Percentiles rank a stretch among this genome's conserved stretches.
Conservation (phyloP, 2,329 filamentous ascomycete genomes). For the Xylariaceae sp. region DNA sequence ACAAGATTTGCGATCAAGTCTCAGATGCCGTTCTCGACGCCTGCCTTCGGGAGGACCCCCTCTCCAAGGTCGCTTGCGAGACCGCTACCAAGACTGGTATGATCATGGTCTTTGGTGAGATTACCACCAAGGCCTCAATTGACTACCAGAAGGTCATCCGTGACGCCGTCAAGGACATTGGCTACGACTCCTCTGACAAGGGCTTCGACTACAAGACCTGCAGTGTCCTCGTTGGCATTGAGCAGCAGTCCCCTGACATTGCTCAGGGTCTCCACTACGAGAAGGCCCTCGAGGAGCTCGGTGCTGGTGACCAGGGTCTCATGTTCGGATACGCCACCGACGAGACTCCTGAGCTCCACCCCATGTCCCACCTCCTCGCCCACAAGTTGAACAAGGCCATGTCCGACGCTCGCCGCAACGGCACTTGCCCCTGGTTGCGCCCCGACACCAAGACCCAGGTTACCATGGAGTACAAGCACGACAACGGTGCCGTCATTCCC, state of each 20-base stretch:
- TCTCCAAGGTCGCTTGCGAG: constrained; percentile 99
- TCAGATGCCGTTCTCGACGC: constrained; percentile 98
- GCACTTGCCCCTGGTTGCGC: constrained; percentile 85
- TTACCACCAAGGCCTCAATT: constrained; percentile 89
- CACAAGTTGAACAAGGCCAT: constrained; percentile 98
- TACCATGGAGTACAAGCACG: constrained; percentile 97
- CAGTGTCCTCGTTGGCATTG: constrained; percentile 97
- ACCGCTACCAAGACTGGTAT: constrained; percentile 99
- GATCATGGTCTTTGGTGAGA: constrained; percentile 99
- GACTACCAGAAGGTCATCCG: constrained; percentile 99
- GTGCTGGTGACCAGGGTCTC: constrained; percentile 99
- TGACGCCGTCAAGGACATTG: constrained; percentile 93
- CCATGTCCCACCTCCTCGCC: constrained; percentile 85
- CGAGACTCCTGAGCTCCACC: constrained; percentile 95
- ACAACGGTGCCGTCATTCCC: constrained; percentile 87
- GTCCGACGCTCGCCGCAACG: constrained; percentile 81
- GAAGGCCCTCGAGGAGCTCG: constrained; percentile 92
- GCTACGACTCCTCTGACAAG: constrained; percentile 94
- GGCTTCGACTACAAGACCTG: constrained; percentile 99
- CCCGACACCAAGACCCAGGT: constrained; percentile 99
- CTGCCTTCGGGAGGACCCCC: constrained; percentile 86
- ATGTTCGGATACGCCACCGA: constrained; percentile 99
- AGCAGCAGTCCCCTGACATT: constrained; percentile 98
- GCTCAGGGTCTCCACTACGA: constrained; percentile 99
- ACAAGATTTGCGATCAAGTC: constrained; percentile 98